Evolutionary conservation across 176 grass and related monocot genomes (phyloP), one percentile per base, ranked within the genome.

Genomic region (Triticum urartu): DNA sequence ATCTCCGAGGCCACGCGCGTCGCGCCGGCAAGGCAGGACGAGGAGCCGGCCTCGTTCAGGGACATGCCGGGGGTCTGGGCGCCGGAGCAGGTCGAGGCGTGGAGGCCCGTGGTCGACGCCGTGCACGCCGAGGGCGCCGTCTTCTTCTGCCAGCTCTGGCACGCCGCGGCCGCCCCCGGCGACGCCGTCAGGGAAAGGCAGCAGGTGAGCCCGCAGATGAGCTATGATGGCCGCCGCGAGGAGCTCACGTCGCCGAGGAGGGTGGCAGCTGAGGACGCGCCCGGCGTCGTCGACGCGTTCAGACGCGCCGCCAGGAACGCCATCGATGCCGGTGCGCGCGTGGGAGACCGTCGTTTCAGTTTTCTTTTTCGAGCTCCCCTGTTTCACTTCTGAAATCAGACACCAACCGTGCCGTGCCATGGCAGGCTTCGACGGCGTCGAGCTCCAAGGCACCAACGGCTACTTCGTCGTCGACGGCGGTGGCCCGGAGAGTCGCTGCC

Each of bases 371-470:
- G 5, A 6, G 50, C 50, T 54, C 15, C 50, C 50, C 50, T 2
- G 6, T 54, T 17, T 18, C 50, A 0, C 2, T 18, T 54, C 15
- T 54, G 15, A 54, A 54, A 54, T 2, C 15, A 54, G 15, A 54
- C 0, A 0, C 50, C 50, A 54, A 54, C 50, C 50, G 5, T 54
- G 50, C 14, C 47, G 47, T 42, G 40, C 40, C 9, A 11, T 63
- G 60, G 5, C 30, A 85, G 87, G 84, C 6, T 91, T 91, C 28
- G 85, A 91, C 68, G 89, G 85, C 45, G 82, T 92, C 7, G 86
- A 92, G 78, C 39, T 92, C 26, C 26, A 26, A 26, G 26, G 26
- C 26, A 26, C 42, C 42, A 43, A 43, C 42, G 42, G 10, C 9
- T 43, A 43, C 42, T 43, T 43, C 10, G 42, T 43, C 10, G 42